These are phyloP conservation scores for Aspergillus cavernicola DNA, from an alignment of 495 filamentous ascomycete species.

Conservation along the genomic window DNA sequence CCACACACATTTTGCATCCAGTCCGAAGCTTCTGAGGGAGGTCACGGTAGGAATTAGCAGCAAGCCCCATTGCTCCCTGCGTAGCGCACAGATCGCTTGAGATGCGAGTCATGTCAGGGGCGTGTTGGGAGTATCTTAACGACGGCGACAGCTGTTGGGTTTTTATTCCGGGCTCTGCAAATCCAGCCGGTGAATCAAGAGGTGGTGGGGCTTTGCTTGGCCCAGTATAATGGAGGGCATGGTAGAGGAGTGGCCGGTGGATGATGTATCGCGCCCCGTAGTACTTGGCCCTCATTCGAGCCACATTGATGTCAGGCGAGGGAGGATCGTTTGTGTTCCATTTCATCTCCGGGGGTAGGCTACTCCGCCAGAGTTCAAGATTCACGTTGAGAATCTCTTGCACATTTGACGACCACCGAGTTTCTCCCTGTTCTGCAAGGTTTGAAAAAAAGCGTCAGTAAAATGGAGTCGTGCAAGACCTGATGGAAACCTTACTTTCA, in stretches of 20 bases:
- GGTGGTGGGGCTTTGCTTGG: slow-evolving; percentile 25
- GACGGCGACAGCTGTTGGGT: slow-evolving; percentile 33
- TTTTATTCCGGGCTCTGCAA: slow-evolving; percentile 24
- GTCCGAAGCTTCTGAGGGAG: slow-evolving; percentile 40
- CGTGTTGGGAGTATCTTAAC: slow-evolving; percentile 21
- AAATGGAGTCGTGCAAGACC: no score
- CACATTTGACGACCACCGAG: slow-evolving; percentile 30
- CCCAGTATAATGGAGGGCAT: slow-evolving; percentile 52
- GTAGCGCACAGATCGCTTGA: slow-evolving; percentile 32
- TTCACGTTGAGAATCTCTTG: slow-evolving; percentile 42
- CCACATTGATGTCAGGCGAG: slow-evolving; percentile 71
- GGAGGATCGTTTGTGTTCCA: slow-evolving; percentile 70
- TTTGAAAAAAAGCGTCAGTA: background rate
- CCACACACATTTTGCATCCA: slow-evolving; percentile 57
- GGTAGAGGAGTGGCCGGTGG: slow-evolving; percentile 72
- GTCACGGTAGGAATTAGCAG: slow-evolving; percentile 20
- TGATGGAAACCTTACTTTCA: slow-evolving; percentile 37
- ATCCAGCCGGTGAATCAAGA: slow-evolving; percentile 31
- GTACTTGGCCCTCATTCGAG: slow-evolving; percentile 88
- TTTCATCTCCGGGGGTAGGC: slow-evolving; percentile 42
- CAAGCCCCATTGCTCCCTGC: slow-evolving; percentile 12
- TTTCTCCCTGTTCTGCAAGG: slow-evolving; percentile 26
- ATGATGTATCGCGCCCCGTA: slow-evolving; percentile 90
- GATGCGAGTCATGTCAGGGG: slow-evolving; percentile 31
- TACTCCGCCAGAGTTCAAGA: slow-evolving; percentile 47